phyloP scores from a whole-genome alignment of 176 grass and related monocot species.

The Musa beccarii region DNA sequence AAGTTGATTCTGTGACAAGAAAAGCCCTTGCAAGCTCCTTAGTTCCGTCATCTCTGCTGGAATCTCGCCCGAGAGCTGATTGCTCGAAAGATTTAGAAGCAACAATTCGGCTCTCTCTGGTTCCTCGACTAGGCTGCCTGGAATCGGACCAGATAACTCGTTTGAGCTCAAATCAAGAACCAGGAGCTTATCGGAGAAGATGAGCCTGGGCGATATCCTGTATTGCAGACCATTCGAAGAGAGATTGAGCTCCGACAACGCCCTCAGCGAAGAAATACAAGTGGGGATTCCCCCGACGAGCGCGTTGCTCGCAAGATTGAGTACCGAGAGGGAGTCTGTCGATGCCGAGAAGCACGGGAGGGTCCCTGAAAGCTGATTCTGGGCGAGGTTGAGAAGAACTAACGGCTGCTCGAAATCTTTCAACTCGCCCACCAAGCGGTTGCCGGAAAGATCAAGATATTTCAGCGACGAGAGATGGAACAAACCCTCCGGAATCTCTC shows the following conservation, averaged over 20 bases:
- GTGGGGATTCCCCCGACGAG: conserved; percentile 32
- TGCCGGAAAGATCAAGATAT: conserved; percentile 21
- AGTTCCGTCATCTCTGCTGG: conserved; percentile 47
- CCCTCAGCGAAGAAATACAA: conserved; percentile 23
- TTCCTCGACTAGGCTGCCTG: conserved; percentile 30
- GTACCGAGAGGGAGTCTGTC: conserved; percentile 25
- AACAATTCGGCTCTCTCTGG: conserved; percentile 16
- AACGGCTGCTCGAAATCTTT: conserved; percentile 15
- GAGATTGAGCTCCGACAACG: conserved; percentile 36
- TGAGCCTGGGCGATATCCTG: conserved; percentile 68
- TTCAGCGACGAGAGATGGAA: conserved; percentile 10
- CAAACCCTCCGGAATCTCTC: conserved; percentile 17
- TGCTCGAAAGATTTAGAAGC: conserved; percentile 52
- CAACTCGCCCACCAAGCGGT: conserved; percentile 2
- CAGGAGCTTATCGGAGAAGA: conserved; percentile 58
- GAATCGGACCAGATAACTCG: conserved; percentile 33
- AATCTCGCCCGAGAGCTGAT: conserved; percentile 34
- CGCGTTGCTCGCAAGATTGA: conserved; percentile 47
- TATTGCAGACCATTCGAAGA: conserved; percentile 41
- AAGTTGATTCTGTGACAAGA: conserved; percentile 62
- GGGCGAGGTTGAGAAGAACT: conserved; percentile 10
- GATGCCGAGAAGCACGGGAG: conserved; percentile 20
- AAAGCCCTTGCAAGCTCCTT: conserved; percentile 73
- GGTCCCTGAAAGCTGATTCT: conserved; percentile 18
- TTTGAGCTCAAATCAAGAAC: conserved; percentile 59